Evolutionary conservation across 441 rosid species (phyloP).

Genomic region (Heliophila coronopifolia): DNA sequence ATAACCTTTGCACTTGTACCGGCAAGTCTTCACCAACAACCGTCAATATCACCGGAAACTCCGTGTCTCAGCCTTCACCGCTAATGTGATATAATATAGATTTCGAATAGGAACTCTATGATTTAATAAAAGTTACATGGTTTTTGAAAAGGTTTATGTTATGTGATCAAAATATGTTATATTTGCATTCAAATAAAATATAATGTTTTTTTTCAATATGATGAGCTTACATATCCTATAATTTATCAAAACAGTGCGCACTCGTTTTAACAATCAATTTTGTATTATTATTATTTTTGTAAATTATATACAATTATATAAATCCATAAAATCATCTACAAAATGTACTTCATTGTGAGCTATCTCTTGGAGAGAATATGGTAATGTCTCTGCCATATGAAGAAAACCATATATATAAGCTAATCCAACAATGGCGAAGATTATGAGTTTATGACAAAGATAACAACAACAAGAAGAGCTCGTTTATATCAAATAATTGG

Average conservation of each 20-base stretch:
- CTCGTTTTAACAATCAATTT: no score
- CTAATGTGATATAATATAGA: background rate
- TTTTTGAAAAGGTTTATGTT: background rate
- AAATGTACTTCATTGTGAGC: slow-evolving; percentile 83
- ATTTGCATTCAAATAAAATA: slow-evolving; percentile 1
- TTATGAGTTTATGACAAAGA: slow-evolving; percentile 80
- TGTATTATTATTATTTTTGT: no score
- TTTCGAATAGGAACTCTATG: background rate
- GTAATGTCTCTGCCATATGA: slow-evolving; percentile 92
- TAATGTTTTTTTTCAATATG: no score
- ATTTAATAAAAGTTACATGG: background rate
- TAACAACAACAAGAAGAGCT: no score
- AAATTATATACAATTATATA: no score
- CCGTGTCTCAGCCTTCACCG: background rate
- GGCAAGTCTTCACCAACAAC: background rate
- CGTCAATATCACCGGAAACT: background rate
- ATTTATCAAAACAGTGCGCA: no score
- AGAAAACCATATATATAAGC: slow-evolving; percentile 98
- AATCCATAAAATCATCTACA: no score
- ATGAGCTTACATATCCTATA: no score
- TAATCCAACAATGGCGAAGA: slow-evolving; percentile 81
- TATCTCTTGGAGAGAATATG: slow-evolving; percentile 88
- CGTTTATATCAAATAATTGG: no score
- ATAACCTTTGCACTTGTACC: background rate
- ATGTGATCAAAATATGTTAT: background rate